Evolutionary conservation across 1,284 basidiomycete species (phyloP).

Genomic region (Omphalotus olearius): DNA sequence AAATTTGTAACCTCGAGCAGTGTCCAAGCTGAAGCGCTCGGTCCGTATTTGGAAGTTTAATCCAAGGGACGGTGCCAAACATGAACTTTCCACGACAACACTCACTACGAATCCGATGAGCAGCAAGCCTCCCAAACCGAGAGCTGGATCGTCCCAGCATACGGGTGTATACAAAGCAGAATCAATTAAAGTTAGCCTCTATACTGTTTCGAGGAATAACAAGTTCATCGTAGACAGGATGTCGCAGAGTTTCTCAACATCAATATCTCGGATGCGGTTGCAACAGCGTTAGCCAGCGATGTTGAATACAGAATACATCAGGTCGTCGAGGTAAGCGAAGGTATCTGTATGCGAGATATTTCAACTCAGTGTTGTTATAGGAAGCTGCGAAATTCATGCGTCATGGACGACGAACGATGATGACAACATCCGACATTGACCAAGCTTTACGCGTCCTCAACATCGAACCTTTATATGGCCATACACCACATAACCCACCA

Average conservation of each 20-base stretch:
- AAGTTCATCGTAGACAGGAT: conserved; percentile 53
- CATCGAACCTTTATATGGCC: conserved; percentile 89
- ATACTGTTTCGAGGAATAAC: conserved; percentile 12
- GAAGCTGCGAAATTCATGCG: conserved; percentile 97
- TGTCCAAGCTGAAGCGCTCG: too few relatives aligned
- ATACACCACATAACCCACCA: conserved; percentile 65
- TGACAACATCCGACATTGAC: conserved; percentile 90
- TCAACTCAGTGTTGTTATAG: conserved; percentile 32
- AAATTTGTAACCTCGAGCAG: too few relatives aligned
- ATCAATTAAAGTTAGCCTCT: conserved; percentile 49
- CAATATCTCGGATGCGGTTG: conserved; percentile 76
- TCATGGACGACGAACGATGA: conserved; percentile 83
- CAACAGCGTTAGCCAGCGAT: conserved; percentile 87
- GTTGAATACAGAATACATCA: conserved; percentile 96
- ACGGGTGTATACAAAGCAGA: conserved; percentile 66
- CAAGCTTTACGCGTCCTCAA: conserved; percentile 91
- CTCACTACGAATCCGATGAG: neutral
- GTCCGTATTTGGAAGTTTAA: too few relatives aligned
- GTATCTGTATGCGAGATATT: neutral
- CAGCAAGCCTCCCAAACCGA: conserved; percentile 31
- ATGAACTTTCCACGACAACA: too few relatives aligned
- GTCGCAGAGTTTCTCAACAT: conserved; percentile 89
- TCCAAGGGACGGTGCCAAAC: too few relatives aligned
- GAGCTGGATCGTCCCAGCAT: conserved; percentile 38
- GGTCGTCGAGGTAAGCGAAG: conserved; percentile 70